Evolutionary conservation across 208 protist species (phyloP), one percentile per base, ranked within the genome.

Genomic region (Leishmania turanica): DNA sequence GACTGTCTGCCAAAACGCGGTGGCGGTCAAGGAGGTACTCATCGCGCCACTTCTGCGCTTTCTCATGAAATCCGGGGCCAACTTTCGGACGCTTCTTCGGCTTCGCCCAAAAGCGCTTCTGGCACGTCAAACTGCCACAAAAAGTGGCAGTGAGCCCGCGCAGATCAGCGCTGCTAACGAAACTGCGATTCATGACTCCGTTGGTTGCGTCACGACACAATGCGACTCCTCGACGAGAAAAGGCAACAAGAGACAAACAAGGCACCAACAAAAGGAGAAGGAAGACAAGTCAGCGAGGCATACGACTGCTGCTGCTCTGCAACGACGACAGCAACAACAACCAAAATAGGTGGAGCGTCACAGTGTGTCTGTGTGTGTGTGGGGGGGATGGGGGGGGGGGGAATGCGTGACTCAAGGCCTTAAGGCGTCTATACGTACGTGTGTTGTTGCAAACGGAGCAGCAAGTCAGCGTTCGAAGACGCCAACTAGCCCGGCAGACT

Each of bases 81-180:
- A 97, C 95, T 77, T 97, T 97, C n/a, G 93, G 93, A 3, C 95
- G 90, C 70, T 95, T 96, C 83, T 96, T 97, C 42, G 95, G 95
- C 83, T 97, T 97, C 47, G 91, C 86, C 92, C 93, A 97, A 73
- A 93, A 97, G 58, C 95, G 90, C n/a, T 84, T 87, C 79, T 96
- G 92, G 37, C 78, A 89, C 2, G 85, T 51, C 27, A 91, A 77
- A 76, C 75, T 88, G 49, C 72, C 56, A 60, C 79, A 58, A 15
- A 90, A 54, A 24, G 66, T 75, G 7, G 69, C 60, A 42, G 66
- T 70, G 77, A 87, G 84, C 13, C 89, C 89, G 24, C 89, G 84
- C 17, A 93, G 81, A 66, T 92, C 91, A 15, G 89, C 87, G 64
- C 86, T 86, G 74, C 93, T 95, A 21, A 87, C 76, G 81, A 94